Evolutionary conservation across 2,329 filamentous ascomycete species (phyloP), one percentile per base, ranked within the genome.

Genomic region (Colletotrichum australisinense): DNA sequence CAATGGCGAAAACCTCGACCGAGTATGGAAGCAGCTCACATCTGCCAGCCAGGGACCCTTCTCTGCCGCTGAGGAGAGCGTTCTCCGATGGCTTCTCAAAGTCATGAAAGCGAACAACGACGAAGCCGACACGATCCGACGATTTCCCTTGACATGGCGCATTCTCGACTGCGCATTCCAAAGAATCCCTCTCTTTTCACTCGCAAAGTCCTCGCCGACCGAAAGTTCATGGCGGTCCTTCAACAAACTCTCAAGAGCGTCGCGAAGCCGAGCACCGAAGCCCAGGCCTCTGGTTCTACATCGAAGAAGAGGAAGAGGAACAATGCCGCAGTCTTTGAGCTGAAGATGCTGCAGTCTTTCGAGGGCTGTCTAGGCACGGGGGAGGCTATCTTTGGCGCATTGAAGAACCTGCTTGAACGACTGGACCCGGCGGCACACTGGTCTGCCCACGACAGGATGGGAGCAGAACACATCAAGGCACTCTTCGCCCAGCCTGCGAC

Each of bases 121-220:
- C 49, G 81, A 79, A 62, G 86, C 87, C 65, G 88, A 91, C 78
- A 86, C 84, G 53, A 77, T 90, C 63, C 86, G 89, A 76, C 84
- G 89, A 74, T 90, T 87, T 76, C 88, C 89, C 59, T 79, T 88
- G 65, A 85, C 89, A 11, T 93, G 91, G 93, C 86, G 84, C 35
- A 87, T 95, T 46, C 80, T 95, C 28, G 85, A 86, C 57, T 88
- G 87, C 72, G 85, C 93, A 60, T 87, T 94, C 67, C 84, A 87
- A 63, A 84, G 90, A n/a, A 89, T 96, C 22, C 92, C 94, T 0
- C 84, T 91, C 0, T 91, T 93, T 58, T 92, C 90, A 12, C 86
- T 94, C 28, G 93, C 94, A 9, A 91, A 91, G 71, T 91, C 93
- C 86, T 97, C 7, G 91, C 90, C 26, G 92, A 95, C 71, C 87